Evolutionary conservation across 257 asterid genomes (phyloP), one percentile per base, ranked within the genome.

Genomic region (Pogostemon cablin): DNA sequence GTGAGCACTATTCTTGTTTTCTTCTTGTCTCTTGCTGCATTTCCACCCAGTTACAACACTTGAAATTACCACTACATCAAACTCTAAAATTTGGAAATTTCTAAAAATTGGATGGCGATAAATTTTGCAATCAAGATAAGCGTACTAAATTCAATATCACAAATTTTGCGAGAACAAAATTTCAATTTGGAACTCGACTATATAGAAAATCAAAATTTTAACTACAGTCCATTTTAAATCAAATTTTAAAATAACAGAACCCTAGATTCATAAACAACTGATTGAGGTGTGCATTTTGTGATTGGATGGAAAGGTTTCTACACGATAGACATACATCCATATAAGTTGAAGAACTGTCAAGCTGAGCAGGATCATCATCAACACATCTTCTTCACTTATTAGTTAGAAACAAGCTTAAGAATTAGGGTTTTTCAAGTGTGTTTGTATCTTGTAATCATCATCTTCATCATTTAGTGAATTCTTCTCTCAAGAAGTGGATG

Each of bases 31-130:
- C 96, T 79, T 1, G 91, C 96, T 3, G 96, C 96, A 5, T 90
- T 90, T 6, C 97, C 96, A 53, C 93, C 97, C 72, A 91, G 65
- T 52, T 91, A 95, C 52, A 91, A 79, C 1, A 88, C 96, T 95
- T 91, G 80, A 3, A 53, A 1, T 12, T 0, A 20, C 9, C 3
- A 3, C 11, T 38, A 34, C 0, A 17, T 17, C 39, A 15, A 73
- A 47, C 72, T 69, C 77, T 64, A 70, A n/a, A 74, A 64, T 50
- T 17, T n/a, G 32, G 25, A n/a, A 25, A 2, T 6, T 2, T 2
- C 42, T 61, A n/a, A 25, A 20, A 20, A 20, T 20, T 1, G 57
- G 34, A 34, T 20, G 25, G 25, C 25, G 34, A 0, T 9, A 17
- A 1, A 15, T 12, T 15, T 52, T 20, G 25, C 25, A 20, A 20